Conservation (phyloP, 2,329 filamentous ascomycete species). For the Curvularia spicifera region DNA sequence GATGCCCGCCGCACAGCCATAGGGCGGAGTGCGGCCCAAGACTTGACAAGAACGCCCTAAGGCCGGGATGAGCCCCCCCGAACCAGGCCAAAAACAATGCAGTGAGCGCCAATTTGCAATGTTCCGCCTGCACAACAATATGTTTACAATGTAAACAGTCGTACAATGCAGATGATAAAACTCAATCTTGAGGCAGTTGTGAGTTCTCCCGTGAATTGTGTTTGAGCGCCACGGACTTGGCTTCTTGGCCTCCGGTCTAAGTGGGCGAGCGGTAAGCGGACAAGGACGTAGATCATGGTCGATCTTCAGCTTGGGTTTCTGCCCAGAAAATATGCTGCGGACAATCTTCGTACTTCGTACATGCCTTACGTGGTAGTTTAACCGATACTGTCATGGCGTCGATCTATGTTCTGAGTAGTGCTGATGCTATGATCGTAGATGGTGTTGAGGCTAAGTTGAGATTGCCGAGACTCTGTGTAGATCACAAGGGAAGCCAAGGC, state of each 20-base stretch:
- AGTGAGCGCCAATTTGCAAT: constrained; percentile 8
- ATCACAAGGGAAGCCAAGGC: constrained; percentile 14
- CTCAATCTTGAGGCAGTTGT: constrained; percentile 5
- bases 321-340: background rate
- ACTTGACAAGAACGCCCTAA: constrained; percentile 13
- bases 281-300: constrained; percentile 11
- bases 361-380: constrained; percentile 4
- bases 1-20: constrained; percentile 3
- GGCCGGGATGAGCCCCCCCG: constrained; percentile 11
- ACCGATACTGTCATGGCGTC: background rate
- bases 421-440: background rate
- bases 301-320: background rate
- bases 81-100: constrained; percentile 14
- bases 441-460: constrained; percentile 2
- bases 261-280: constrained; percentile 9
- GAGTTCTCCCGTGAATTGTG: constrained; percentile 15
- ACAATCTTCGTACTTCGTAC: background rate
- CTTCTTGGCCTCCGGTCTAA: constrained; percentile 21
- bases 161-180: constrained; percentile 6
- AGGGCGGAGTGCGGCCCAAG: constrained; percentile 1
- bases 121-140: constrained; percentile 1
- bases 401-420: background rate
- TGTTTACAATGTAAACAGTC: background rate
- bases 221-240: constrained; percentile 24
- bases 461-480: constrained; percentile 13